Conservation (phyloP, 2,329 filamentous ascomycete species). For the Albifimbria verrucaria region DNA sequence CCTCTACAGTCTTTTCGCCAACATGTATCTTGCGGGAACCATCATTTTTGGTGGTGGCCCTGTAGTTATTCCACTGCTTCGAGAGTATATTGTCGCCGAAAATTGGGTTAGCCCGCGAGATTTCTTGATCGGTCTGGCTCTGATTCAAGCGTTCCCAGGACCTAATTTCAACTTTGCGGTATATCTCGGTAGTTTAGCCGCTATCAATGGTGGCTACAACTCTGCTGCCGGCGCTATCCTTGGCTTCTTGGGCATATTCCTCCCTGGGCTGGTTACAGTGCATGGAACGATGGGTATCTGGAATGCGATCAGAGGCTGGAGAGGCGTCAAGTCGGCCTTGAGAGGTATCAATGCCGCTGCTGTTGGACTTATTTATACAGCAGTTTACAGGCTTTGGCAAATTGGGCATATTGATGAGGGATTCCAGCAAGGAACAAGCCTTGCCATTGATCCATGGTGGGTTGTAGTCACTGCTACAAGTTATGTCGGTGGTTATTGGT, state of each 20-base stretch:
- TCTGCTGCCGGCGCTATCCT: conserved; percentile 41
- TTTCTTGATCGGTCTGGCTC: conserved; percentile 69
- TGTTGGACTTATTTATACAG: conserved; percentile 58
- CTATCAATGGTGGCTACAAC: conserved; percentile 31
- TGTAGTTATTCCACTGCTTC: conserved; percentile 61
- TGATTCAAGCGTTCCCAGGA: conserved; percentile 66
- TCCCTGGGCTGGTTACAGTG: conserved; percentile 41
- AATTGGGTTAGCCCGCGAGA: conserved; percentile 69
- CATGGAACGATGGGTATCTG: conserved; percentile 50
- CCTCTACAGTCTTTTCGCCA: conserved; percentile 62
- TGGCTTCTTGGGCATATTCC: conserved; percentile 47
- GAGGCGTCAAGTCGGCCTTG: conserved; percentile 42
- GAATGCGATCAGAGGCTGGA: conserved; percentile 40
- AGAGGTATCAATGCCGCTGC: conserved; percentile 56
- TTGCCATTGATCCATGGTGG: conserved; percentile 59
- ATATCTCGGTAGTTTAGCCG: conserved; percentile 48
- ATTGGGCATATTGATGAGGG: conserved; percentile 53
- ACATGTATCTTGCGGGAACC: conserved; percentile 71
- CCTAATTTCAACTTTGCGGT: conserved; percentile 48
- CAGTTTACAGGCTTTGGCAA: conserved; percentile 58
- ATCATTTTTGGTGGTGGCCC: conserved; percentile 64
- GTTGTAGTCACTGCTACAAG: conserved; percentile 49
- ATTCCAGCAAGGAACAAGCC: conserved; percentile 42
- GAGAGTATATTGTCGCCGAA: conserved; percentile 61
- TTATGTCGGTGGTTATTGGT: conserved; percentile 29